Percentiles rank a stretch among this genome's conserved stretches.
Evolutionary conservation across 495 filamentous ascomycete genomes (phyloP).

Genomic region (Penicillium pancosmium): DNA sequence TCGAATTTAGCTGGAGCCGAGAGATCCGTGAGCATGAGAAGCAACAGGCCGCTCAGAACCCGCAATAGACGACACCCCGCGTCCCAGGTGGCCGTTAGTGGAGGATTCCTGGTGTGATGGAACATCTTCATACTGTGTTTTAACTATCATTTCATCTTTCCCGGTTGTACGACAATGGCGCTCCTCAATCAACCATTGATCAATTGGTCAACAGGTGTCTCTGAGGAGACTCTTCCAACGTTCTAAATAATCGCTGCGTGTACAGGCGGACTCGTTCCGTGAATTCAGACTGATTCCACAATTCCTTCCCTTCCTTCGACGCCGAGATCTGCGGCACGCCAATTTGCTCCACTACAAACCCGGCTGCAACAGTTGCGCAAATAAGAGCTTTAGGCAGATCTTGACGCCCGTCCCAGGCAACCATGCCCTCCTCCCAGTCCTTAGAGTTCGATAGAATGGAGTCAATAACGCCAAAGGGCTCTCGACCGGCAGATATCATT

Average conservation of each 20-base stretch:
- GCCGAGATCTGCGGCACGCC: slow-evolving; percentile 69
- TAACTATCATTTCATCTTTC: slow-evolving; percentile 36
- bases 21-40: slow-evolving; percentile 89
- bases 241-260: slow-evolving; percentile 51
- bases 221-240: slow-evolving; percentile 49
- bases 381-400: slow-evolving; percentile 69
- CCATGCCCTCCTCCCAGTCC: slow-evolving; percentile 34
- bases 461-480: slow-evolving; percentile 38
- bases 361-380: slow-evolving; percentile 83
- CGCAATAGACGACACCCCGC: slow-evolving; percentile 40
- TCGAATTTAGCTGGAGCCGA: slow-evolving; percentile 75
- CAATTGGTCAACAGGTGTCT: slow-evolving; percentile 49
- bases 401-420: slow-evolving; percentile 35
- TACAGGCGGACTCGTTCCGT: slow-evolving; percentile 56
- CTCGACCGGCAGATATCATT: slow-evolving; percentile 58
- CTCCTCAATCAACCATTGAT: slow-evolving; percentile 41
- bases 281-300: slow-evolving; percentile 74
- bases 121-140: slow-evolving; percentile 40
- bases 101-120: slow-evolving; percentile 31
- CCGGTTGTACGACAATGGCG: slow-evolving; percentile 51
- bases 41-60: slow-evolving; percentile 57
- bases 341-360: slow-evolving; percentile 93
- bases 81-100: slow-evolving; percentile 22
- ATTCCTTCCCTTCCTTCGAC: slow-evolving; percentile 60
- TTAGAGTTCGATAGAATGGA: slow-evolving; percentile 36